Conservation (phyloP, 164 flowering plant species). For the Berberis vulgaris region DNA sequence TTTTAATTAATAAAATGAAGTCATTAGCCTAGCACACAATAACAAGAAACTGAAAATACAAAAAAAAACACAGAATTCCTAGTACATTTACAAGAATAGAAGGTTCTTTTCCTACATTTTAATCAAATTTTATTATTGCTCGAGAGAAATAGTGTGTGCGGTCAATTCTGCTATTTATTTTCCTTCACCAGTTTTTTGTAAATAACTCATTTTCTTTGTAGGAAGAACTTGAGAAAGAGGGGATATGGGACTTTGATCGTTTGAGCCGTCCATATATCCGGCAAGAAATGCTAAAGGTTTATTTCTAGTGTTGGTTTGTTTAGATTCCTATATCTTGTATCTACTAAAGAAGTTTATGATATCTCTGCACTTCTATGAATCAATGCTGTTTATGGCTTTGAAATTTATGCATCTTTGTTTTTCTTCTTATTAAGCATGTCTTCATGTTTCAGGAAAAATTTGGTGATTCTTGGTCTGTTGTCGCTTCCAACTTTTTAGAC, state of each 20-base stretch:
- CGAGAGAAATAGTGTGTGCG: not conserved
- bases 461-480: constrained; percentile 67
- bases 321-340: too few species aligned
- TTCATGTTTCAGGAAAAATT: constrained; percentile 63
- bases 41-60: too few species aligned
- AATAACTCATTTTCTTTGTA: constrained; percentile 14
- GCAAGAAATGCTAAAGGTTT: constrained; percentile 59
- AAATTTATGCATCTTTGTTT: too few species aligned
- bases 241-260: constrained; percentile 86
- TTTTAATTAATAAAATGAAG: too few species aligned
- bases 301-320: not conserved
- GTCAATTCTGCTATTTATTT: not conserved
- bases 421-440: too few species aligned
- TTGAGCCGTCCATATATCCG: constrained; percentile 70
- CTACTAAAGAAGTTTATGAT: too few species aligned
- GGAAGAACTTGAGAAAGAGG: constrained; percentile 97
- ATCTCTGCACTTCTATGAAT: too few species aligned
- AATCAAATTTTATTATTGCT: not conserved
- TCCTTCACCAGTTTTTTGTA: not conserved
- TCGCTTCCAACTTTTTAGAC: constrained; percentile 67
- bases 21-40: too few species aligned
- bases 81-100: too few species aligned
- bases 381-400: too few species aligned
- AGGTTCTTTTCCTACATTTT: not conserved
- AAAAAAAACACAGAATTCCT: too few species aligned